These are phyloP conservation scores for Diplogelasinospora grovesii DNA, from an alignment of 495 filamentous ascomycete species.

Conservation along the genomic window DNA sequence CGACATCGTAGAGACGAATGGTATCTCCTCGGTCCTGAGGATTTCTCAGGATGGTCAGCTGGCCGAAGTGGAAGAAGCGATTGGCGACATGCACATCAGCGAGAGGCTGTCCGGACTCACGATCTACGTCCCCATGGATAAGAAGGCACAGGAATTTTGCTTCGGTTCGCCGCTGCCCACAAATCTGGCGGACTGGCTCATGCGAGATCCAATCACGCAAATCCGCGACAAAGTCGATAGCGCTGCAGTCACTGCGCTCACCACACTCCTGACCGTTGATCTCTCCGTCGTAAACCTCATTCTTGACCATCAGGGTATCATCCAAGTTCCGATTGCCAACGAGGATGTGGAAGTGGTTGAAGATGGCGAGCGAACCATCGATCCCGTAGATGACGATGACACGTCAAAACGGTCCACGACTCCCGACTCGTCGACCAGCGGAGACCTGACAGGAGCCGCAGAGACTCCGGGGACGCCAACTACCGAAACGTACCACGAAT, in stretches of 20 bases:
- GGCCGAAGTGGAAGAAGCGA: constrained; percentile 14
- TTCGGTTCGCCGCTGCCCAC: constrained; percentile 27
- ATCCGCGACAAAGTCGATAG: constrained; percentile 7
- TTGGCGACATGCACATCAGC: constrained; percentile 23
- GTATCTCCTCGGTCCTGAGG: constrained; percentile 23
- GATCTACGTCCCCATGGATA: constrained; percentile 34
- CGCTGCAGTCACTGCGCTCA: background rate
- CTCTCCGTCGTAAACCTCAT: background rate
- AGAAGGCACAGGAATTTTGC: constrained; percentile 24
- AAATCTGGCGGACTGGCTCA: constrained; percentile 27
- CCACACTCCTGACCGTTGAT: background rate
- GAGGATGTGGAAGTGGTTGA: background rate
- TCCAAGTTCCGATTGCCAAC: background rate
- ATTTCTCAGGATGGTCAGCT: constrained; percentile 18
- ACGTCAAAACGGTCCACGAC: too few relatives aligned
- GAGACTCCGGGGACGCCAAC: too few relatives aligned
- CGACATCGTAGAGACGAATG: constrained; percentile 22
- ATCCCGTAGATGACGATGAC: too few relatives aligned
- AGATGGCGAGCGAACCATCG: background rate
- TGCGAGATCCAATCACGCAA: constrained; percentile 23
- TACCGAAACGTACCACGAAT: too few relatives aligned
- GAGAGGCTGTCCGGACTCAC: constrained; percentile 18
- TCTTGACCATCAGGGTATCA: constrained; percentile 1
- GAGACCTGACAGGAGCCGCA: too few relatives aligned
- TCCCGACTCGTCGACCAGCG: too few relatives aligned